Evolutionary conservation across 108 stramenopile genomes (phyloP), one percentile per base, ranked within the genome.

Genomic region (Cyclotella baltica): DNA sequence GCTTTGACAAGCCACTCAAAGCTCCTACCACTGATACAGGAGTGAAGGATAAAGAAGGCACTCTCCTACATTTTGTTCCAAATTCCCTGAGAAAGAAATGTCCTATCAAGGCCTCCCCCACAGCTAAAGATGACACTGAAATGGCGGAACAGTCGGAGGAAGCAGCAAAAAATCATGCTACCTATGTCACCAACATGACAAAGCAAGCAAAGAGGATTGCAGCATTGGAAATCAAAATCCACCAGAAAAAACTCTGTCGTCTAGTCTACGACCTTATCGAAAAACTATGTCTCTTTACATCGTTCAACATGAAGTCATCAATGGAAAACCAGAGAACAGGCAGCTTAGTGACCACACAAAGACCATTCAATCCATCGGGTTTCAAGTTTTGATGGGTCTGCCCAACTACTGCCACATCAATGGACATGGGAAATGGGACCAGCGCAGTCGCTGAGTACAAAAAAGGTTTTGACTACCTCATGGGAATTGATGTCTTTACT

Each of bases 1-100:
- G 59, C 59, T 61, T 61, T 33, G 25, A 31, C 59, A 27, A 61
- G 59, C 29, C 59, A 61, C 11, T 18, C n/a, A 55, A 55, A 23
- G 53, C 8, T 18, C 22, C 53, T 18, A 55, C 53, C 53, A 55
- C 53, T 33, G 59, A 29, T 61, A 18, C 15, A 6, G 30, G 25
- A 23, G 28, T 27, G 30, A 61, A 61, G 10, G 59, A 61, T 61
- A 33, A 61, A 31, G 29, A 20, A 30, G 59, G 59, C 59, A 28
- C 25, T 16, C 29, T n/a, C 53, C 9, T 55, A 9, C 53, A 6
- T 18, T 55, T 55, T 18, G 6, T n/a, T 6, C 53, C 53, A n/a
- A 55, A 18, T 18, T 9, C 19, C 19, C 9, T 55, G n/a, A n/a
- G n/a, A n/a, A n/a, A n/a, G 8, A n/a, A 55, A 55, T 55, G 53